Evolutionary conservation across 495 filamentous ascomycete species (phyloP).

Genomic region (Cercophora scortea): DNA sequence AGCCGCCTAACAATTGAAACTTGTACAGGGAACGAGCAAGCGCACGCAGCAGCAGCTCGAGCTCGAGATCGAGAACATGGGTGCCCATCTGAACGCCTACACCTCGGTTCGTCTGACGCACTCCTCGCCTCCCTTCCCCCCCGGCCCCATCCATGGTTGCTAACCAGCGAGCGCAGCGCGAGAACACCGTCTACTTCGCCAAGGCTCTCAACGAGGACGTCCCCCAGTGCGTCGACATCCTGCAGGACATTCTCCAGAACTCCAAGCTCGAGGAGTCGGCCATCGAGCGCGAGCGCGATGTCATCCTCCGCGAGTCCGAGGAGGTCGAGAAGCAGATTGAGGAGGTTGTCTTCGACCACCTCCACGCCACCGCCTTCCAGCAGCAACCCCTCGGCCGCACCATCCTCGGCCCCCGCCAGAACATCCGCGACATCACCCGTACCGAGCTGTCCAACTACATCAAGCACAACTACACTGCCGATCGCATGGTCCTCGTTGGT

Average conservation of each 20-base stretch:
- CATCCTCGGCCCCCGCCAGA: slow-evolving; percentile 94
- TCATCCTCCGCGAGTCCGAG: slow-evolving; percentile 97
- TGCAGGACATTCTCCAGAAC: slow-evolving; percentile 98
- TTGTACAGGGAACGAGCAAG: slow-evolving; percentile 69
- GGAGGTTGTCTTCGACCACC: slow-evolving; percentile 98
- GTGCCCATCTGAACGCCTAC: slow-evolving; percentile 98
- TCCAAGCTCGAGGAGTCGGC: slow-evolving; percentile 88
- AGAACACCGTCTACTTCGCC: slow-evolving; percentile 99
- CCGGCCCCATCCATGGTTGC: slow-evolving; percentile 11
- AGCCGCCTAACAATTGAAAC: background rate
- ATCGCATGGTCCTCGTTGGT: slow-evolving; percentile 98
- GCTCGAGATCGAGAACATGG: slow-evolving; percentile 99
- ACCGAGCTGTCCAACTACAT: slow-evolving; percentile 91
- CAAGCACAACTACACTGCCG: slow-evolving; percentile 97
- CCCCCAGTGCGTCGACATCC: slow-evolving; percentile 90
- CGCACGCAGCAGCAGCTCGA: slow-evolving; percentile 93
- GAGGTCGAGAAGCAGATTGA: slow-evolving; percentile 99
- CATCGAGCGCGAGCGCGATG: slow-evolving; percentile 95
- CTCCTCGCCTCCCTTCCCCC: background rate
- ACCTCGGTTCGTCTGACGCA: slow-evolving; percentile 71
- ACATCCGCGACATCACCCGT: slow-evolving; percentile 91
- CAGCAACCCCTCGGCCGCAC: slow-evolving; percentile 92
- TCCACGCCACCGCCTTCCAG: slow-evolving; percentile 97
- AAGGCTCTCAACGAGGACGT: slow-evolving; percentile 98
- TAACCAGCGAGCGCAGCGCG: slow-evolving; percentile 53